Evolutionary conservation across 2,329 filamentous ascomycete genomes (phyloP).

Genomic region (Fusarium chlamydosporum): DNA sequence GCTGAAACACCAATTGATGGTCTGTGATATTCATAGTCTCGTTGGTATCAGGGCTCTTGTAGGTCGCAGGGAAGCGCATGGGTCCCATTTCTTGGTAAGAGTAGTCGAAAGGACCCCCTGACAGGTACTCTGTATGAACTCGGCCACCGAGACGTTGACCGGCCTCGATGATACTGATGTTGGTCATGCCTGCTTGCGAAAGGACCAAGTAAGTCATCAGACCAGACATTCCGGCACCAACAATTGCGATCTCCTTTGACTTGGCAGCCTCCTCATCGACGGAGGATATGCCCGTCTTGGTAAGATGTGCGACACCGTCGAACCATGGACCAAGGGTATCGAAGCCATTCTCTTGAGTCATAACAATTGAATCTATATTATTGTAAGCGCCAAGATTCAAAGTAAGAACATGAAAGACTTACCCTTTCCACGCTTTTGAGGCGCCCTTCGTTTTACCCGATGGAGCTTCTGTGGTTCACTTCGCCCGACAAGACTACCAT

Average conservation of each 20-base stretch:
- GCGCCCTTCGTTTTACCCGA: not conserved
- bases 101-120: conserved; percentile 12
- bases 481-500: not conserved
- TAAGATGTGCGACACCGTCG: conserved; percentile 5
- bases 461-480: conserved; percentile 4
- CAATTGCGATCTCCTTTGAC: conserved; percentile 5
- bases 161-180: conserved; percentile 20
- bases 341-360: conserved; percentile 1
- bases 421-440: conserved; percentile 8
- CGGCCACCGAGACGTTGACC: conserved; percentile 12
- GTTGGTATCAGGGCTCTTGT: conserved; percentile 13
- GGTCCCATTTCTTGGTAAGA: conserved; percentile 32
- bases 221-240: conserved; percentile 10
- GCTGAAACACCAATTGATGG: conserved; percentile 14
- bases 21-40: conserved; percentile 30
- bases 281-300: not conserved
- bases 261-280: conserved; percentile 6
- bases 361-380: not conserved
- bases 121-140: conserved; percentile 16
- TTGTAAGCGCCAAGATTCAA: accelerated
- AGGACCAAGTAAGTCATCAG: conserved; percentile 19
- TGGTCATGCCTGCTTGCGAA: conserved; percentile 23
- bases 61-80: conserved; percentile 18
- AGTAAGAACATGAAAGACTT: accelerated
- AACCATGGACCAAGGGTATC: conserved; percentile 14